Base-by-base conservation (phyloP, 129 eudicot species). In the Apium graveolens region DNA sequence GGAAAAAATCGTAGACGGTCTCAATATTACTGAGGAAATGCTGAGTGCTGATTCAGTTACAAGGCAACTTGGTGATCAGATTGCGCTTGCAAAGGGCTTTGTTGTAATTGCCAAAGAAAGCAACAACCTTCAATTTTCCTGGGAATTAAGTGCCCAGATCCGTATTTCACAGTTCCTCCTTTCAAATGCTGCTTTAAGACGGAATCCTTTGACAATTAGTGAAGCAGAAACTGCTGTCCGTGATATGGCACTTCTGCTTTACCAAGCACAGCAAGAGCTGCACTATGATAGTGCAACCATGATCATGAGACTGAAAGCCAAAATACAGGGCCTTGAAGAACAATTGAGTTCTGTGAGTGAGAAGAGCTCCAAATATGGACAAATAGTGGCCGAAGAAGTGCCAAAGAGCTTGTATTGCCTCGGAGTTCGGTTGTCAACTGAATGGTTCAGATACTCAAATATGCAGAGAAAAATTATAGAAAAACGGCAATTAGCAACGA, bases 331-430 rank as follows among this genome's bases (percentile, higher is more conserved):
- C 48, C 75, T 75, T 44, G 83, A 81, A 44, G 76, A 81, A 43
- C 76, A 81, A 37, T 44, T 45, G 51, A 74, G 42, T 62, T 75
- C 79, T 31, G 62, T 65, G 18, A 81, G 39, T 20, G 80, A 81
- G 68, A 81, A 81, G 69, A 81, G 79, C 55, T 74, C 75, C 48
- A 81, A 81, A 27, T 81, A 62, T 75, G 80, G 70, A 43, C 83
- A 81, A 31, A 81, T 81, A 42, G 83, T 77, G 66, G 83, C 79
- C 29, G 80, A 81, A 46, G 83, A 81, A 81, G 83, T 81, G 37
- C 80, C 79, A 44, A 75, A 81, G 38, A 75, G 83, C 65, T 51
- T 74, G 42, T 81, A 81, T 39, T 81, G 83, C 68, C 69, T 81
- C 1, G 79, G 83, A 31, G 75, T 81, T n/a, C 34, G 80, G 75